A percentile compares a stretch with the other conserved stretches of the same genome.
phyloP scores from a whole-genome alignment of 768 basidiomycete species.

The Cystobasidium tubakii region DNA sequence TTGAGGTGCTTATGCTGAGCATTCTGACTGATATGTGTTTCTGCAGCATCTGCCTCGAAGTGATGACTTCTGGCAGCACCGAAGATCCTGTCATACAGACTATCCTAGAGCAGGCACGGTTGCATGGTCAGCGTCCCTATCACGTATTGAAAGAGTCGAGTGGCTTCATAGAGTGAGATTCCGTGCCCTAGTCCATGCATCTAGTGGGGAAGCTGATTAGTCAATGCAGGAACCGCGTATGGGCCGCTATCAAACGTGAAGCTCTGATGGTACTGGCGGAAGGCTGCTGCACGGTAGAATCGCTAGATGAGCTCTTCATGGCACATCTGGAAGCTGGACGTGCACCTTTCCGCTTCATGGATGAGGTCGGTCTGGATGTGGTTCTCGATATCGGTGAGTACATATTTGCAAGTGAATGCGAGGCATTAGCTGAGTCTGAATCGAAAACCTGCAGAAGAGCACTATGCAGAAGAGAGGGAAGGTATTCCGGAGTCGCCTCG shows the following conservation, averaged over 20 bases:
- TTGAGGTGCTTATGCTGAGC: not conserved
- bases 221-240: not conserved
- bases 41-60: slow-evolving; percentile 1
- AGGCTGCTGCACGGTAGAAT: not conserved
- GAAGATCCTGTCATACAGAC: not conserved
- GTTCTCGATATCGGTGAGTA: slow-evolving; percentile 28
- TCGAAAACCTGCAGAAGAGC: slow-evolving; percentile 4
- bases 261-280: slow-evolving; percentile 21
- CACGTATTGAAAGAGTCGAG: slow-evolving; percentile 16
- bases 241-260: slow-evolving; percentile 29
- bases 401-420: not conserved
- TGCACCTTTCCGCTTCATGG: slow-evolving; percentile 27
- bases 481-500: not conserved
- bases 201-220: not conserved
- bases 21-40: not conserved
- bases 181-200: not conserved
- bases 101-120: slow-evolving; percentile 3
- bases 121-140: slow-evolving; percentile 24
- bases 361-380: slow-evolving; percentile 29
- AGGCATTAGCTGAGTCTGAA: not conserved
- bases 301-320: slow-evolving; percentile 13
- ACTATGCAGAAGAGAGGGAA: slow-evolving; percentile 23
- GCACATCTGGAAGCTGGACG: slow-evolving; percentile 7
- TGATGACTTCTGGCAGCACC: slow-evolving; percentile 27
- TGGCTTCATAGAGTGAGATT: slow-evolving; percentile 18